Base-by-base conservation (phyloP, 2,329 filamentous ascomycete genomes). In the Cordyceps farinosa region DNA sequence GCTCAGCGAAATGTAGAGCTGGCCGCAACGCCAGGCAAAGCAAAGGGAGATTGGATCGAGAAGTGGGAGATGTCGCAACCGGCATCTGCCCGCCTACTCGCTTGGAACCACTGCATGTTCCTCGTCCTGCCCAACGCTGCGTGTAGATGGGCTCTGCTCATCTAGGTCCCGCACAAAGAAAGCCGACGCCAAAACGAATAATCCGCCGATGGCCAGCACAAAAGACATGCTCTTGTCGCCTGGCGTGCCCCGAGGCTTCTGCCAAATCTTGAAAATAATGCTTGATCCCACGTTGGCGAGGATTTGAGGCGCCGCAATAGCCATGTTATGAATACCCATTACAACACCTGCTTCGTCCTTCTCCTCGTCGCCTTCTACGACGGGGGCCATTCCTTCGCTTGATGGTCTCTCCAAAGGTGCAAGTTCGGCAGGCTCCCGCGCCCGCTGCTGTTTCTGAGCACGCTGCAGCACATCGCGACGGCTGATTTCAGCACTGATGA, bases 321-420 rank as follows among this genome's bases (percentile, higher is more conserved):
- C 89, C 78, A 98, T 94, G 75, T 98, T 98, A 80, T 98, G 94
- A 61, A 98, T 92, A 9, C 94, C 94, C 2, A 98, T 83, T 51
- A 98, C 92, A 47, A 97, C 90, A 48, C 94, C 92, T 5, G 92
- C 91, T 72, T 95, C 90, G 70, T 93, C 90, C 2, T 85, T 80
- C 45, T 85, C 82, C 32, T 85, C 81, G 3, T 83, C 82, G n/a
- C 82, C 82, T 53, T 84, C 75, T 32, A 36, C 51, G 10, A 50
- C 50, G 15, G 50, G 11, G 3, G 36, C 32, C 29, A 52, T 27
- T 32, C 42, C 47, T 15, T 32, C 50, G 50, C 58, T 47, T 38
- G 30, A 40, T n/a, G 47, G 36, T 42, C 58, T 44, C 58, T 61
- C 38, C 4, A 61, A 30, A 27, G 57, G 48, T 15, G 38, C 34